A percentile compares a stretch with the other conserved stretches of the same genome.
These are phyloP conservation scores for Diaporthe capsici DNA, from an alignment of 2,329 filamentous ascomycete species.

Conservation along the genomic window DNA sequence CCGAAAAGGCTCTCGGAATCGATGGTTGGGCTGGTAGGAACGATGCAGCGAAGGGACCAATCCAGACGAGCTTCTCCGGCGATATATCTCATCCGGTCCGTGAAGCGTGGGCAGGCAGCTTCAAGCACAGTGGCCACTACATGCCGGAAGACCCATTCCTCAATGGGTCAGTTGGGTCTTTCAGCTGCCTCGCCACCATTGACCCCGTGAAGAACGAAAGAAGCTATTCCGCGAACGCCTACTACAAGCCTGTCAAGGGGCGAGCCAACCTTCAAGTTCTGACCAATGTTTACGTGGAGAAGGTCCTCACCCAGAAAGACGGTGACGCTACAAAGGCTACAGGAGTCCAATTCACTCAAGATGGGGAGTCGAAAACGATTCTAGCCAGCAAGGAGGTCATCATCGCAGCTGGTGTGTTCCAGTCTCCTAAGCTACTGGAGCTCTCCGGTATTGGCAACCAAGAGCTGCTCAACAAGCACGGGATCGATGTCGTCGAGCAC, in stretches of 20 bases:
- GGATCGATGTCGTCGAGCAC: constrained; percentile 48
- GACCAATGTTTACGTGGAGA: constrained; percentile 46
- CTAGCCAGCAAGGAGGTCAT: constrained; percentile 49
- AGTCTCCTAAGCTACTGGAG: constrained; percentile 52
- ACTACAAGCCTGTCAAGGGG: constrained; percentile 35
- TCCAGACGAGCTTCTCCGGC: constrained; percentile 35
- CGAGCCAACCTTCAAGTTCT: constrained; percentile 40
- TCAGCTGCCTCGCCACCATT: constrained; percentile 37
- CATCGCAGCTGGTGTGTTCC: constrained; percentile 49
- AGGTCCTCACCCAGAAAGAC: constrained; percentile 42
- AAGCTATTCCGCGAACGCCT: constrained; percentile 41
- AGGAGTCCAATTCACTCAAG: constrained; percentile 44
- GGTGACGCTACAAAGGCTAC: constrained; percentile 38
- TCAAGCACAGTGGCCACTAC: background rate
- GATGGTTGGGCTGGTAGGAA: background rate
- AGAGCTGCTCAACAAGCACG: constrained; percentile 44
- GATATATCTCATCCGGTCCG: background rate
- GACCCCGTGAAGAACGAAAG: constrained; percentile 41
- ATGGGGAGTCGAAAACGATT: constrained; percentile 41
- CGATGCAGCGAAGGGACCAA: constrained; percentile 6
- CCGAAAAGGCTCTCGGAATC: constrained; percentile 11
- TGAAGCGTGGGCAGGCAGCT: constrained; percentile 29
- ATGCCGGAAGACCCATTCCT: constrained; percentile 31
- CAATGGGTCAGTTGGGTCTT: constrained; percentile 26
- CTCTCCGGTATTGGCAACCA: constrained; percentile 51